These are phyloP conservation scores for Pezicula carpinea DNA, from an alignment of 2,329 filamentous ascomycete species.

Conservation along the genomic window DNA sequence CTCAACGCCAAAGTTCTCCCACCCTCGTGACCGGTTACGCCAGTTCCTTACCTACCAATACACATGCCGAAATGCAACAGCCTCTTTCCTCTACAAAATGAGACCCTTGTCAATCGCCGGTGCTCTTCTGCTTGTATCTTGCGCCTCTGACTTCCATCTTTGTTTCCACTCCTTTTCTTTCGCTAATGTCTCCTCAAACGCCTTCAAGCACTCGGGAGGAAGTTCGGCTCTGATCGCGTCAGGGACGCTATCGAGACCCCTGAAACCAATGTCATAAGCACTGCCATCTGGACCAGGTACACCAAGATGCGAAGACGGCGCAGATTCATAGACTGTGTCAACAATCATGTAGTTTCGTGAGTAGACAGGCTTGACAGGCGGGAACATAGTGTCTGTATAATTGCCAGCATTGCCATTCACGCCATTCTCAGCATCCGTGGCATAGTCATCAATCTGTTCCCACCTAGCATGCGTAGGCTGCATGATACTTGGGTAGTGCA, in stretches of 20 bases:
- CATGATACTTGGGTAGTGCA: slow-evolving; percentile 83
- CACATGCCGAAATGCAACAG: background rate
- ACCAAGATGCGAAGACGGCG: slow-evolving; percentile 48
- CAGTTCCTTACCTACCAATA: background rate
- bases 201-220: slow-evolving; percentile 64
- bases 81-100: slow-evolving; percentile 43
- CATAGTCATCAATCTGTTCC: slow-evolving; percentile 58
- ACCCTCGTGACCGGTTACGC: background rate
- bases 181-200: slow-evolving; percentile 63
- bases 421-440: slow-evolving; percentile 10
- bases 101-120: slow-evolving; percentile 61
- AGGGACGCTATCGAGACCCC: slow-evolving; percentile 59
- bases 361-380: slow-evolving; percentile 49
- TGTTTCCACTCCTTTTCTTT: slow-evolving; percentile 69
- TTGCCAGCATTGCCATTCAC: slow-evolving; percentile 11
- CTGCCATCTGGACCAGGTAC: slow-evolving; percentile 54
- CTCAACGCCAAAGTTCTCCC: background rate
- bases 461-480: slow-evolving; percentile 85
- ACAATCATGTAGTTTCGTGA: slow-evolving; percentile 59
- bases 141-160: slow-evolving; percentile 66
- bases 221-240: slow-evolving; percentile 63
- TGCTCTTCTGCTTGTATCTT: slow-evolving; percentile 45
- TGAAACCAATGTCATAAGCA: slow-evolving; percentile 40
- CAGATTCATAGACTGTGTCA: slow-evolving; percentile 55
- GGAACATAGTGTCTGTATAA: slow-evolving; percentile 39